A percentile compares a stretch with the other conserved stretches of the same genome.
Evolutionary conservation across 2,329 filamentous ascomycete genomes (phyloP).

Genomic region (Trichothecium sympodiale): DNA sequence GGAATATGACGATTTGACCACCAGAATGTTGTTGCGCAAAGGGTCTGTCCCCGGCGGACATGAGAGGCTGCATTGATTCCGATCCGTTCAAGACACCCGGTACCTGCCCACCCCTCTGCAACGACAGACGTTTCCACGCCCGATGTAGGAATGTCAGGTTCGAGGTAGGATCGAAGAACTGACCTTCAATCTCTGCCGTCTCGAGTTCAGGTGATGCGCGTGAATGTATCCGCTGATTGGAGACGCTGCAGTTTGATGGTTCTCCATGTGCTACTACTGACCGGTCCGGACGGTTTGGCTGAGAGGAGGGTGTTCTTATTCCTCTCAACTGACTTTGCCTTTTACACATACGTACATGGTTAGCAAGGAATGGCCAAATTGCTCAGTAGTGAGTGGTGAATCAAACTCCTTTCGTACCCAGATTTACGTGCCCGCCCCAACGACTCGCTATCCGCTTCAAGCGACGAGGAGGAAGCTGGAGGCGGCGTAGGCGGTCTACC

Average conservation of each 20-base stretch:
- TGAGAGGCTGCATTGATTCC: constrained; percentile 11
- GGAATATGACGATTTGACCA: constrained; percentile 8
- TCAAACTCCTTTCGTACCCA: neutral
- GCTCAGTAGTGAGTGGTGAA: neutral
- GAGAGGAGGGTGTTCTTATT: no score
- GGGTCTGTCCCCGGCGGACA: constrained; percentile 17
- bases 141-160: constrained; percentile 44
- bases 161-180: constrained; percentile 44
- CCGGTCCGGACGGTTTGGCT: no score
- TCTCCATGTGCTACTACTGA: no score
- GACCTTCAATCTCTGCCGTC: constrained; percentile 31
- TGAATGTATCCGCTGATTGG: no score
- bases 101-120: constrained; percentile 13
- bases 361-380: neutral
- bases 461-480: constrained; percentile 7
- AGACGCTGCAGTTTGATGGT: no score
- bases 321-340: no score
- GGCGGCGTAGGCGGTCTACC: constrained; percentile 25
- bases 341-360: no score
- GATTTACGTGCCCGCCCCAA: neutral
- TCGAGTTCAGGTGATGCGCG: constrained; percentile 18
- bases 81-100: constrained; percentile 8
- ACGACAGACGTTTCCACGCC: constrained; percentile 34
- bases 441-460: no score
- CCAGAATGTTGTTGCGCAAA: constrained; percentile 11